phyloP scores from a whole-genome alignment of 352 stramenopile genomes.

The Phytophthora sp. region DNA sequence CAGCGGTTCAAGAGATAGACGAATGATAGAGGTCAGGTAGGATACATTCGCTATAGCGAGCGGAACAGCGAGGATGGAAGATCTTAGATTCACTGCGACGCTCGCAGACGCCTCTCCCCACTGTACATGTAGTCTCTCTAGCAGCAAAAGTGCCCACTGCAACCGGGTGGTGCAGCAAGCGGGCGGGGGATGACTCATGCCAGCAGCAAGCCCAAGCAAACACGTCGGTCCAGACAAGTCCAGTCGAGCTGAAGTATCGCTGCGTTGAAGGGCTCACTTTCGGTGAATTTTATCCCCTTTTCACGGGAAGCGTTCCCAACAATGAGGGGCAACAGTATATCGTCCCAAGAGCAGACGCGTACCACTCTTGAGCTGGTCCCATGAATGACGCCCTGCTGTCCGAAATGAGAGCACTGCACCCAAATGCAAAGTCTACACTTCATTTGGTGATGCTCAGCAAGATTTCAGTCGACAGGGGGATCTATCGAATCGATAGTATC shows the following conservation, averaged over 20 bases:
- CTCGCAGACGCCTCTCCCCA: background rate
- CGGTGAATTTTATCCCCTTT: constrained; percentile 7
- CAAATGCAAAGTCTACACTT: background rate
- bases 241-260: constrained; percentile 33
- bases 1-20: too few relatives aligned
- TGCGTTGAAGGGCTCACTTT: constrained; percentile 7
- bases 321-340: background rate
- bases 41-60: too few relatives aligned
- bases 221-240: constrained; percentile 33
- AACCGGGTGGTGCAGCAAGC: constrained; percentile 7
- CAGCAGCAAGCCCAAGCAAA: background rate
- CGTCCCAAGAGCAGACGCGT: constrained; percentile 14
- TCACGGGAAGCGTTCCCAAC: constrained; percentile 3
- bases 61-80: background rate
- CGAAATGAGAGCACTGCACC: constrained; percentile 6
- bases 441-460: too few relatives aligned
- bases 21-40: too few relatives aligned
- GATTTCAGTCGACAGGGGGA: background rate
- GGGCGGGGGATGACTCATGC: constrained; percentile 17
- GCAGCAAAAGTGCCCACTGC: background rate
- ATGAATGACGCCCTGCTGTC: background rate
- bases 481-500: too few relatives aligned
- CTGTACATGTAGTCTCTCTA: background rate
- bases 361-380: constrained; percentile 13
- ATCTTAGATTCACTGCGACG: too few relatives aligned